A percentile compares a stretch with the other conserved stretches of the same genome.
These are phyloP conservation scores for Chaetoceros muelleri DNA, from an alignment of 108 stramenopile genomes.

Conservation along the genomic window DNA sequence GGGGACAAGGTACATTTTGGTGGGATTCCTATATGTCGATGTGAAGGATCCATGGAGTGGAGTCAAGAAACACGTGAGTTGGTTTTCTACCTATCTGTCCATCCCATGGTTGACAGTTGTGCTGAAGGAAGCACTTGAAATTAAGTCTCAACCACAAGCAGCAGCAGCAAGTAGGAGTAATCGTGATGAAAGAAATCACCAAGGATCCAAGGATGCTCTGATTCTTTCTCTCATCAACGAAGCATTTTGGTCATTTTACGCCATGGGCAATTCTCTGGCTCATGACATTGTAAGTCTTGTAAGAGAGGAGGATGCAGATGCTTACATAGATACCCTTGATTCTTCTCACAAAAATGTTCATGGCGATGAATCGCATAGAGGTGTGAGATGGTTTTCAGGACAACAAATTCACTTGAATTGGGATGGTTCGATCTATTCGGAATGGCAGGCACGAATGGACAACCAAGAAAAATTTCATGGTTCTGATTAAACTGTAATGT, in stretches of 20 bases:
- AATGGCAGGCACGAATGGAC: slow-evolving; percentile 5
- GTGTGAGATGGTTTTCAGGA: slow-evolving; percentile 16
- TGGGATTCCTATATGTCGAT: slow-evolving; percentile 52
- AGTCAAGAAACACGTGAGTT: slow-evolving; percentile 21
- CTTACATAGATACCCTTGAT: slow-evolving; percentile 19
- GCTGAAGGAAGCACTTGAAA: slow-evolving; percentile 24
- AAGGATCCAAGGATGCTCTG: slow-evolving; percentile 5
- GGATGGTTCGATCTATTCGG: slow-evolving; percentile 4
- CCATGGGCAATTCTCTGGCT: slow-evolving; percentile 19
- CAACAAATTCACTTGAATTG: slow-evolving; percentile 18
- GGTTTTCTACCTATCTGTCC: slow-evolving; percentile 43
- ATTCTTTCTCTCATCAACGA: slow-evolving; percentile 3
- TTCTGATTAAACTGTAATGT: too few relatives aligned
- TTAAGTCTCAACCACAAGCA: slow-evolving; percentile 4
- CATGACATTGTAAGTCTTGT: slow-evolving; percentile 17
- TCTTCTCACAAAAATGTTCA: slow-evolving; percentile 9
- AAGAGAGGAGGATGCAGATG: slow-evolving; percentile 2
- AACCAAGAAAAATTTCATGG: slow-evolving; percentile 12
- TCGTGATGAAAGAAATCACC: slow-evolving; percentile 5
- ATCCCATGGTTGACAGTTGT: slow-evolving; percentile 32
- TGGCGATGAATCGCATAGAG: slow-evolving; percentile 1
- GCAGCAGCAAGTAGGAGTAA: slow-evolving; percentile 1
- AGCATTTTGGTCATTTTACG: slow-evolving; percentile 6
- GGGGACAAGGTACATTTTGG: slow-evolving; percentile 50
- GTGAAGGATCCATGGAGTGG: slow-evolving; percentile 36